Evolutionary conservation across 768 basidiomycete species (phyloP), one percentile per base, ranked within the genome.

Genomic region (Tylopilus rubrobrunneus): DNA sequence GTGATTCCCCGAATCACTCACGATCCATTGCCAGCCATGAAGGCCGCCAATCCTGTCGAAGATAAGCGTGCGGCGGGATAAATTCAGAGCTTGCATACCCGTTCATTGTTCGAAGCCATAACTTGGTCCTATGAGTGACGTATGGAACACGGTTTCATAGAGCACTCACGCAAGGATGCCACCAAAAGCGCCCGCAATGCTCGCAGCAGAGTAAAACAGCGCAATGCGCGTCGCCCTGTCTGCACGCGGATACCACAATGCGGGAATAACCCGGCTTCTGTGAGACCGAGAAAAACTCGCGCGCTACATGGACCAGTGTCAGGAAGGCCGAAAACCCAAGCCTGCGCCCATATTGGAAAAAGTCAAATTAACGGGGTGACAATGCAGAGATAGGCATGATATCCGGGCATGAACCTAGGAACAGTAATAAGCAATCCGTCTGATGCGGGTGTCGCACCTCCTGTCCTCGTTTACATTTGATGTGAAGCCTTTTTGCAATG

Each of bases 191-290:
- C 76, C 83, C 17, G 82, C 77, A 33, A 80, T 60, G 0, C 81
- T 83, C 12, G 83, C 82, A 29, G 82, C 81, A 17, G 78, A 78
- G 66, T 83, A 84, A 73, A 86, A 85, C 28, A 86, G 39, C 2
- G 83, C 81, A 51, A 84, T 76, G 25, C 84, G 77, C 56, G 67
- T 68, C 15, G 79, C 82, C 44, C 82, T 77, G 60, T 86, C 83
- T 48, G 71, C 68, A 33, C 79, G 72, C 11, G 80, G 76, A 61
- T 88, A 82, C 83, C 84, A 86, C 48, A 81, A 65, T 8, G 79
- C 79, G 75, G 71, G 50, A 73, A 68, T 17, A 77, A 53, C 37
- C 81, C 80, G 34, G 72, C 76, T 58, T 80, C 79, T 34, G 76
- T 66, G 28, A 78, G 56, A 44, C 79, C 79, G 19, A 80, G 72